A percentile compares a stretch with the other conserved stretches of the same genome.
phyloP scores from a whole-genome alignment of 2,329 filamentous ascomycete species.

The Leptodontidium sp. region DNA sequence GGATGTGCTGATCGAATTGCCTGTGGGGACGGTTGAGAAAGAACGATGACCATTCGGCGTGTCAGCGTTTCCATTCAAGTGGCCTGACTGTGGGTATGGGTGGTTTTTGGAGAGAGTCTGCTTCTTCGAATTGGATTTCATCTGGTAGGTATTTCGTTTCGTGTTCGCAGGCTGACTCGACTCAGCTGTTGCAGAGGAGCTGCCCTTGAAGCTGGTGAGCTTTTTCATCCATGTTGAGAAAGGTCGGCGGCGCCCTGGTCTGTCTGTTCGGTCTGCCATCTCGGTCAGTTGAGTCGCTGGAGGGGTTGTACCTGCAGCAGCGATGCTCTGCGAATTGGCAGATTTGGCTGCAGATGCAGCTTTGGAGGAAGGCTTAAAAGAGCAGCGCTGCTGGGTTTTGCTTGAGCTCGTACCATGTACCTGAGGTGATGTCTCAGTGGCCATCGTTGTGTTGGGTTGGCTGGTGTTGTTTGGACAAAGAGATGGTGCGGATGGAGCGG shows the following conservation, averaged over 20 bases:
- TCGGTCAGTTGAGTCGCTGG: constrained; percentile 34
- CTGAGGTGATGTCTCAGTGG: constrained; percentile 50
- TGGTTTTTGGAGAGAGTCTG: constrained; percentile 62
- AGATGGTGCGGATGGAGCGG: constrained; percentile 7
- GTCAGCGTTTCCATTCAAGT: constrained; percentile 51
- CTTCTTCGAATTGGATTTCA: constrained; percentile 62
- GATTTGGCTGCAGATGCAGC: constrained; percentile 20
- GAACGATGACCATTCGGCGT: constrained; percentile 58
- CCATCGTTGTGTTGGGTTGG: constrained; percentile 47
- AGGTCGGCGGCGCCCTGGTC: constrained; percentile 75
- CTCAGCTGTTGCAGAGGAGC: constrained; percentile 69
- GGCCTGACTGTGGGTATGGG: constrained; percentile 87
- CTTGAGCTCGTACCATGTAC: constrained; percentile 52
- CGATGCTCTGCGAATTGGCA: background rate
- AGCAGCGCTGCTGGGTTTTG: constrained; percentile 16
- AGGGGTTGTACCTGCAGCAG: constrained; percentile 15
- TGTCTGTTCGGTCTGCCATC: constrained; percentile 68
- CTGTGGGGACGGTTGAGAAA: constrained; percentile 63
- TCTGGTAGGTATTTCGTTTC: constrained; percentile 53
- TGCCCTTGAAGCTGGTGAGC: constrained; percentile 82
- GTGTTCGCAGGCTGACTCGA: constrained; percentile 49
- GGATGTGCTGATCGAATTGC: constrained; percentile 55
- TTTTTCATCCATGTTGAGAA: constrained; percentile 96
- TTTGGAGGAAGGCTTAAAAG: constrained; percentile 22
- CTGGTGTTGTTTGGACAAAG: constrained; percentile 5